Percentiles rank a stretch among this genome's conserved stretches.
Conservation (phyloP, 78 protist genomes). For the Blattamonas nauphoetae region DNA sequence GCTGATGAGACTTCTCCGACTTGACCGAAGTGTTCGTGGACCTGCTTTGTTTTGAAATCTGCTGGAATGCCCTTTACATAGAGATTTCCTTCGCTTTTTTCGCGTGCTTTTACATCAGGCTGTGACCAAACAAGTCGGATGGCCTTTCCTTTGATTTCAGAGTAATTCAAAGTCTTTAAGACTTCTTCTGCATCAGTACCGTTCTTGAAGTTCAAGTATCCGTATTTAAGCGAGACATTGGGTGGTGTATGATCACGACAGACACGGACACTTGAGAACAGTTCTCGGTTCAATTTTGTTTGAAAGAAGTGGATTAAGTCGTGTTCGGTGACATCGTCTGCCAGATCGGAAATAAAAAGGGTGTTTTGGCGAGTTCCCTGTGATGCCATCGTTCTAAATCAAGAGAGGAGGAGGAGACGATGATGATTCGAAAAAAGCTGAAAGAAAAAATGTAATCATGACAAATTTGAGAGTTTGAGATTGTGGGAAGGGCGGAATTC, state of each 20-base stretch:
- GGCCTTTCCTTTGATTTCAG: not conserved
- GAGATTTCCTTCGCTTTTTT: not conserved
- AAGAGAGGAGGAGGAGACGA: no score
- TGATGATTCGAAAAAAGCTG: no score
- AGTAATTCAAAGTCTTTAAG: not conserved
- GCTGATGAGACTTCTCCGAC: not conserved
- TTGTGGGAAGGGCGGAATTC: no score
- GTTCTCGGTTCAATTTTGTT: not conserved
- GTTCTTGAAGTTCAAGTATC: not conserved
- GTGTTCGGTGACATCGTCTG: not conserved
- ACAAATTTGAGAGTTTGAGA: no score
- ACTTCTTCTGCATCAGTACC: not conserved
- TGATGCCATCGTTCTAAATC: no score
- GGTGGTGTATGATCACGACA: not conserved
- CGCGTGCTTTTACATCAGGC: not conserved
- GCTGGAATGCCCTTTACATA: not conserved
- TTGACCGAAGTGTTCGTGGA: not conserved
- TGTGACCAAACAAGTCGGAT: not conserved
- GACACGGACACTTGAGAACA: not conserved
- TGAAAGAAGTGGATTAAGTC: not conserved
- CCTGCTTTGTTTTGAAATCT: not conserved
- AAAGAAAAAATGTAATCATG: no score
- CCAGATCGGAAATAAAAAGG: not conserved
- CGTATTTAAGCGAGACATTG: not conserved
- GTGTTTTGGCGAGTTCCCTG: not conserved